A percentile compares a stretch with the other conserved stretches of the same genome.
Conservation (phyloP, 257 asterid genomes). For the Solanum paucissectum region DNA sequence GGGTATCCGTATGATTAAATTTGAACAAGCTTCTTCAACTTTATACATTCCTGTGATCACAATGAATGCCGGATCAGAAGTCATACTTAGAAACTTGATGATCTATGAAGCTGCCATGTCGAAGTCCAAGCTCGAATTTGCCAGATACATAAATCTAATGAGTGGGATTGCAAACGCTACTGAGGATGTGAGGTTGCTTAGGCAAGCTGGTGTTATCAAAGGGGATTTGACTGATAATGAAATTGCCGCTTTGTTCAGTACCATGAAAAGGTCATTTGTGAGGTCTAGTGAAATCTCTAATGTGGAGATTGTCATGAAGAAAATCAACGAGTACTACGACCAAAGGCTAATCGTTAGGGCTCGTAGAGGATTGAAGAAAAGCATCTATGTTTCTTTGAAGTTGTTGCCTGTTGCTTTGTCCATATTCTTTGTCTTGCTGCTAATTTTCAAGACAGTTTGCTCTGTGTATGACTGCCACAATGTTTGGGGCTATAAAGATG, state of each 20-base stretch:
- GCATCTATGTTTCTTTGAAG: constrained; percentile 10
- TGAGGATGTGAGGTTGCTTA: constrained; percentile 34
- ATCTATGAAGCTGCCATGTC: constrained; percentile 38
- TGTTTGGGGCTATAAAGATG: not conserved
- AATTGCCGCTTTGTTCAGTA: constrained; percentile 28
- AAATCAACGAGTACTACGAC: constrained; percentile 18
- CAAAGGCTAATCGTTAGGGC: constrained; percentile 13
- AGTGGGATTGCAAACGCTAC: constrained; percentile 35
- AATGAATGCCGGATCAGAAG: constrained; percentile 26
- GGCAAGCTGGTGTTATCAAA: constrained; percentile 18
- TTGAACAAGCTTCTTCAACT: constrained; percentile 5
- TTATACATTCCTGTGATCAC: constrained; percentile 33
- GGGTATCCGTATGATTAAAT: constrained; percentile 17
- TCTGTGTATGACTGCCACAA: constrained; percentile 21
- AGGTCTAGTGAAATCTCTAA: constrained; percentile 5
- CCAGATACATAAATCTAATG: constrained; percentile 42
- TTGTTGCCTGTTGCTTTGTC: constrained; percentile 10
- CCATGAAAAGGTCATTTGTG: constrained; percentile 22
- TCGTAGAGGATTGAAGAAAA: constrained; percentile 8
- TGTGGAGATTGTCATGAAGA: constrained; percentile 24
- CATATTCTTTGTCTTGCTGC: constrained; percentile 16
- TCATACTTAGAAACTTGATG: constrained; percentile 37
- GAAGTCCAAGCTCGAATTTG: constrained; percentile 19
- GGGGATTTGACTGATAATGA: constrained; percentile 26
- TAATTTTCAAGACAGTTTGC: constrained; percentile 35